Conservation (phyloP, 306 rosid genomes). For the Hylodesmum podocarpum region DNA sequence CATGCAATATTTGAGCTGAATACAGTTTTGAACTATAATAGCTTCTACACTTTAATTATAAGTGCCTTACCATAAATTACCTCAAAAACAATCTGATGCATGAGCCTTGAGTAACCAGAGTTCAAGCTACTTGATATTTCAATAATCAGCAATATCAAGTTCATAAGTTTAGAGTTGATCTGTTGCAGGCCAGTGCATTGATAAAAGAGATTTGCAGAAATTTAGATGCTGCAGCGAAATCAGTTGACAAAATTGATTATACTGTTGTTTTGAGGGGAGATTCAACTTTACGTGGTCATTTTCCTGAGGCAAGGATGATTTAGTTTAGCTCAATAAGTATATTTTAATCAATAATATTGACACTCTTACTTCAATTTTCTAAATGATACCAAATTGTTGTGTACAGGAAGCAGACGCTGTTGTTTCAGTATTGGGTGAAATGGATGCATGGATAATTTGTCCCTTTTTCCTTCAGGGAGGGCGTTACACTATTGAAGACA, state of each 20-base stretch:
- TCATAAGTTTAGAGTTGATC: slow-evolving; percentile 27
- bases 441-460: slow-evolving; percentile 98
- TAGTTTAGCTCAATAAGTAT: neutral
- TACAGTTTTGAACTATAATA: slow-evolving; percentile 14
- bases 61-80: neutral
- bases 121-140: slow-evolving; percentile 23
- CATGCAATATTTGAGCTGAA: slow-evolving; percentile 8
- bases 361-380: slow-evolving; percentile 31
- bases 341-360: slow-evolving; percentile 11
- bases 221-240: slow-evolving; percentile 62
- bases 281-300: slow-evolving; percentile 97
- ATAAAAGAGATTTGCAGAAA: slow-evolving; percentile 79
- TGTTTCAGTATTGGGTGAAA: slow-evolving; percentile 80
- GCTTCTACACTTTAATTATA: neutral
- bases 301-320: slow-evolving; percentile 80
- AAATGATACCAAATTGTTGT: slow-evolving; percentile 16
- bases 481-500: slow-evolving; percentile 80
- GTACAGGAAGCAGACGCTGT: slow-evolving; percentile 92
- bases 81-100: slow-evolving; percentile 17
- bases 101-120: neutral
- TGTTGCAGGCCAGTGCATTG: slow-evolving; percentile 71
- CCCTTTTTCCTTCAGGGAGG: slow-evolving; percentile 98
- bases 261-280: slow-evolving; percentile 95
- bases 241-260: slow-evolving; percentile 62
- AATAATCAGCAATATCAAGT: slow-evolving; percentile 13